Evolutionary conservation across 257 asterid species (phyloP).

Genomic region (Voacanga thouarsii): DNA sequence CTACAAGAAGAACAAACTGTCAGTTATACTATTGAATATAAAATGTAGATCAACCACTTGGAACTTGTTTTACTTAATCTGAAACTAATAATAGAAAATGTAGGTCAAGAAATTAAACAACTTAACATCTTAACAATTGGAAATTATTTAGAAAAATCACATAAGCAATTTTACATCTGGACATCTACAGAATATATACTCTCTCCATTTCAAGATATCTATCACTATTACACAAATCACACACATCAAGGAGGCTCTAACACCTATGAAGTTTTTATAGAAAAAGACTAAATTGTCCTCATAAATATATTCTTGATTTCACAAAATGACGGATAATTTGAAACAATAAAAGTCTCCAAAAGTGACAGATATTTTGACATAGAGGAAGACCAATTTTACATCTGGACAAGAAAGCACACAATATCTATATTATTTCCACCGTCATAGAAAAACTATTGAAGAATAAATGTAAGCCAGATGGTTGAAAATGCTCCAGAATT

Average conservation of each 20-base stretch:
- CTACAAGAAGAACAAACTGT: constrained; percentile 12
- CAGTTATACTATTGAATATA: neutral
- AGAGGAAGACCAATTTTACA: neutral
- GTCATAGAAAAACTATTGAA: neutral
- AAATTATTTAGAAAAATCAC: neutral
- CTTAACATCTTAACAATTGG: neutral
- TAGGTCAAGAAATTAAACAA: neutral
- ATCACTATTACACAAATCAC: no score
- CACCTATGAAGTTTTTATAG: no score
- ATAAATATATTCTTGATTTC: no score
- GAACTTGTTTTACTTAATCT: neutral
- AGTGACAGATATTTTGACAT: no score
- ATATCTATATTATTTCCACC: neutral
- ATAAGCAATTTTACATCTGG: neutral
- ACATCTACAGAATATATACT: neutral
- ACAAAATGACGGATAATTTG: no score
- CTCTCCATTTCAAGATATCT: no score
- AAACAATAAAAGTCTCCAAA: no score
- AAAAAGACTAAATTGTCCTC: no score
- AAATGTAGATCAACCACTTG: neutral
- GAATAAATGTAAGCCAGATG: neutral
- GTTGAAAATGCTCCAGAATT: neutral
- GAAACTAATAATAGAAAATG: neutral
- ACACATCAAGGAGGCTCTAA: no score
- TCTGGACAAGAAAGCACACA: neutral